phyloP scores from a whole-genome alignment of 306 rosid genomes.

The Carpinus fangiana region DNA sequence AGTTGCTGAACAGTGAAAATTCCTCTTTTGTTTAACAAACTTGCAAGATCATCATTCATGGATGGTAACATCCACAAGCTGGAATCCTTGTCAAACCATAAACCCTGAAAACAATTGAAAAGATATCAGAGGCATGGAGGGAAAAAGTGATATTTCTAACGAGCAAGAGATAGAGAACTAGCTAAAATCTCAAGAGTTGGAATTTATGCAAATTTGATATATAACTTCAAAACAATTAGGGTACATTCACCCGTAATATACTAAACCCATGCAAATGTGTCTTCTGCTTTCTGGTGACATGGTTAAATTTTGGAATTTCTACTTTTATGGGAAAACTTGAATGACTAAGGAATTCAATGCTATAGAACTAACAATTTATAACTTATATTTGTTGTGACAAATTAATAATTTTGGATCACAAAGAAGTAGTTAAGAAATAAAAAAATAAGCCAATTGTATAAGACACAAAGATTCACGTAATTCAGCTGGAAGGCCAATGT shows the following conservation, averaged over 20 bases:
- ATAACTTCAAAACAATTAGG: constrained; percentile 1
- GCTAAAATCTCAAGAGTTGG: background rate
- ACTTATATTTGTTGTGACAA: too few relatives aligned
- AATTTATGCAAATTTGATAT: background rate
- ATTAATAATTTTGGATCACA: too few relatives aligned
- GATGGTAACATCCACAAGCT: constrained; percentile 92
- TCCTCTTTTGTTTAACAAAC: constrained; percentile 52
- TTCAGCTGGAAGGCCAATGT: too few relatives aligned
- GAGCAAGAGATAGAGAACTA: background rate
- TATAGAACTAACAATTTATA: background rate
- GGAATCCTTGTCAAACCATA: constrained; percentile 83
- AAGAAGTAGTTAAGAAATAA: too few relatives aligned
- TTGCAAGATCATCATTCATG: constrained; percentile 69
- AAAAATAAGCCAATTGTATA: too few relatives aligned
- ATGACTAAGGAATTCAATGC: background rate
- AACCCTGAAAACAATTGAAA: constrained; percentile 59
- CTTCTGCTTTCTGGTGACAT: background rate
- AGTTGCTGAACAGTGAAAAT: constrained; percentile 61
- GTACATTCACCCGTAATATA: background rate
- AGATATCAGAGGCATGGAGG: constrained; percentile 17
- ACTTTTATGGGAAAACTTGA: constrained; percentile 2
- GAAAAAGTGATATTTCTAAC: constrained; percentile 8
- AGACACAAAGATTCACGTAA: too few relatives aligned
- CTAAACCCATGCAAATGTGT: background rate
- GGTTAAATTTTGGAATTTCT: constrained; percentile 8